Base-by-base conservation (phyloP, 2,329 filamentous ascomycete species). In the Zasmidium cellare region DNA sequence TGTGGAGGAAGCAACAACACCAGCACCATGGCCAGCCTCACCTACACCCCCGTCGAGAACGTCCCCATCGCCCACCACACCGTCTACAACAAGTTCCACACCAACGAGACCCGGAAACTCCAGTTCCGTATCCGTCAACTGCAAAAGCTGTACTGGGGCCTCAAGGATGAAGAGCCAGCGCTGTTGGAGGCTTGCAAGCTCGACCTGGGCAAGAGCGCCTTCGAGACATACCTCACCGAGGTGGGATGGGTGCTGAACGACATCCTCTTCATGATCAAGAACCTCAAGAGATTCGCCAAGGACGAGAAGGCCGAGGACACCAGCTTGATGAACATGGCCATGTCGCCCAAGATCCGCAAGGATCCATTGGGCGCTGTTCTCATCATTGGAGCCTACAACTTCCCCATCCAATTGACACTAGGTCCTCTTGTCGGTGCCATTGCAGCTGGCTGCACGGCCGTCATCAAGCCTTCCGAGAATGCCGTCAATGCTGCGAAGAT, bases 311-410 rank as follows among this genome's bases (percentile, higher is more conserved):
- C 91, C 28, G 76, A 79, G 46, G 87, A 91, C 71, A 87, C 96
- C 18, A 80, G 87, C 12, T 72, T 91, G 47, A 80, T 82, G 45
- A 91, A 87, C 76, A 82, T 82, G 65, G 71, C 88, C 45, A 82
- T 96, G 77, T 87, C 80, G 56, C 89, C 92, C 38, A 87, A 83
- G 70, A 87, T 96, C 72, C 82, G 87, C 64, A 96, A 96, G 77
- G 93, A 97, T 70, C 94, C 94, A 1, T 75, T 97, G 57, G 94
- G 94, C 35, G 80, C 86, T 44, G 86, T 91, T 11, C 80, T 97
- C 67, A 85, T 97, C 69, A 96, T 97, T 70, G 86, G 85, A 57
- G 87, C 94, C 46, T 97, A 91, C 84, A 99, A 99, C 80, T 96
- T 92, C 74, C 94, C 94, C 52, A 80, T 96, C 73, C 87, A 92